Evolutionary conservation across 2,329 filamentous ascomycete species (phyloP).

Genomic region (Diaporthe sp.): DNA sequence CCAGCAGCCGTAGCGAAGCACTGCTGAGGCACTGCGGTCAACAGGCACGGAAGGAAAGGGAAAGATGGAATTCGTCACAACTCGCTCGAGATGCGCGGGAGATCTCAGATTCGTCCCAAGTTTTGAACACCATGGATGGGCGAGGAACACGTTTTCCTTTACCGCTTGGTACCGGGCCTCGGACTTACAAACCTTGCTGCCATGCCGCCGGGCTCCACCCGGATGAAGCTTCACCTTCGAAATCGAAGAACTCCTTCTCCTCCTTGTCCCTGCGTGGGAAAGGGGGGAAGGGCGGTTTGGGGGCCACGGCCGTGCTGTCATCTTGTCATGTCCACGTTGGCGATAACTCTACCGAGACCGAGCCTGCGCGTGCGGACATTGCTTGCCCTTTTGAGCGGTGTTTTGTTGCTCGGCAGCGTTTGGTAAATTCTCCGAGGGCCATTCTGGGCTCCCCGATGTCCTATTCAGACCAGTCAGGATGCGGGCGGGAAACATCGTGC

Average conservation of each 20-base stretch:
- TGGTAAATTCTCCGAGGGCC: conserved; percentile 2
- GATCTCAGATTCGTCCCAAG: conserved; percentile 15
- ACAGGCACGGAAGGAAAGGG: conserved; percentile 23
- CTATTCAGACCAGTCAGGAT: conserved; percentile 25
- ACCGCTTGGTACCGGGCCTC: background rate
- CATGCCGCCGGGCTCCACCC: conserved; percentile 2
- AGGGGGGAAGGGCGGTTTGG: conserved; percentile 24
- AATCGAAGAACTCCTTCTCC: background rate
- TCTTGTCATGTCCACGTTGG: background rate
- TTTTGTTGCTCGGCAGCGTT: conserved; percentile 17
- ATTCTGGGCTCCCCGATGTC: conserved; percentile 6
- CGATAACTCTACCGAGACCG: background rate
- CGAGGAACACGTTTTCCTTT: conserved; percentile 16
- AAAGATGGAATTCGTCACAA: conserved; percentile 27
- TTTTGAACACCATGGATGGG: background rate
- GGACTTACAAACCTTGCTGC: background rate
- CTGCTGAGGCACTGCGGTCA: conserved; percentile 37
- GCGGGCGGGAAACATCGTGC: conserved; percentile 18
- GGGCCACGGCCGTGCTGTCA: background rate
- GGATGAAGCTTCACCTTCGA: conserved; percentile 11
- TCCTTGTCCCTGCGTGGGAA: conserved; percentile 20
- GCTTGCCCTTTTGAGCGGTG: conserved; percentile 20
- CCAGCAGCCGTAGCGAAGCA: conserved; percentile 38
- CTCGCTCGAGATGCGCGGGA: conserved; percentile 27
- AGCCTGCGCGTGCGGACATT: conserved; percentile 21